Evolutionary conservation across 108 stramenopile genomes (phyloP).

Genomic region (Cyclotella kingstonii): DNA sequence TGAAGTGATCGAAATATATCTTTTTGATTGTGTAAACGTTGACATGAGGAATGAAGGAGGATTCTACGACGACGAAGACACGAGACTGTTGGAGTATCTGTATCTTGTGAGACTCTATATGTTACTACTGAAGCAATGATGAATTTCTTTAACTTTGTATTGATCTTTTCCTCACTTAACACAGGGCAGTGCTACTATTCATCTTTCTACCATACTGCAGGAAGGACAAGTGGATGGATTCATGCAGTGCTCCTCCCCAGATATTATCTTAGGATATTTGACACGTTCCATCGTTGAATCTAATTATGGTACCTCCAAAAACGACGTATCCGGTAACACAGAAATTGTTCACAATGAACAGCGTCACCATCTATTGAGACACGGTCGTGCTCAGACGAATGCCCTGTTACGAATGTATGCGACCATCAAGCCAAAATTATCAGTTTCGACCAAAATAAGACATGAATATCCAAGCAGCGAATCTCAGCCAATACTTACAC

Average conservation of each 20-base stretch:
- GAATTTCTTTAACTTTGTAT: no score
- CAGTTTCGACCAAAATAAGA: conserved; percentile 11
- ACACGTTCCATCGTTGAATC: background rate
- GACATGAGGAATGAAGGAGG: conserved; percentile 41
- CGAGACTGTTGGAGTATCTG: conserved; percentile 40
- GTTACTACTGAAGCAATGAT: background rate
- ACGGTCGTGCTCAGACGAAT: background rate
- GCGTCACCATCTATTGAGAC: background rate
- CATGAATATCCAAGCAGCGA: conserved; percentile 23
- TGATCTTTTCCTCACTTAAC: background rate
- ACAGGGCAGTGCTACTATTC: conserved; percentile 49
- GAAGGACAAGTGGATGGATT: conserved; percentile 62
- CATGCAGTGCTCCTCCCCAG: conserved; percentile 56
- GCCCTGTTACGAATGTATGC: conserved; percentile 14
- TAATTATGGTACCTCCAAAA: background rate
- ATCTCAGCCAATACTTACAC: background rate
- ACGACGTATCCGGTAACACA: background rate
- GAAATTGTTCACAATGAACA: background rate
- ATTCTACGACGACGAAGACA: conserved; percentile 55
- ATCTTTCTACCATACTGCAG: conserved; percentile 55
- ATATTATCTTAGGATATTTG: conserved; percentile 59
- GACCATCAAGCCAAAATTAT: conserved; percentile 12
- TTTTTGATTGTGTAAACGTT: conserved; percentile 58
- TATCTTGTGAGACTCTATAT: conserved; percentile 39
- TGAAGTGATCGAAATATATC: conserved; percentile 52